Base-by-base conservation (phyloP, 2,329 filamentous ascomycete species). In the Thelonectria olida region DNA sequence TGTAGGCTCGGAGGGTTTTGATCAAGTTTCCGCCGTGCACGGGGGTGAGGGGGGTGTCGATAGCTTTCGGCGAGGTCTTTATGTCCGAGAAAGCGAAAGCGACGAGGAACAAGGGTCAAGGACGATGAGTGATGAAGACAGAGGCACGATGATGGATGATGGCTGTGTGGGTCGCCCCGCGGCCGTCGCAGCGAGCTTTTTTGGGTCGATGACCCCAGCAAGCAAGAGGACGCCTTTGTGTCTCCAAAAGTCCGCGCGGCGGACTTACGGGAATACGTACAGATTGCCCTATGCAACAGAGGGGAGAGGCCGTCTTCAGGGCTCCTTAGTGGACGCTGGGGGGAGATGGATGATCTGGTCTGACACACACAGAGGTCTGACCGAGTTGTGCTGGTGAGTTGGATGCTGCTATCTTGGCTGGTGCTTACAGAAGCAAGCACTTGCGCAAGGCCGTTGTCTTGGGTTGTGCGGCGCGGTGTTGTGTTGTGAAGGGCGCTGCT, bases 61-160 rank as follows among this genome's bases (percentile, higher is more conserved):
- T 71, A 75, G 63, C 58, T 48, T 68, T 77, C 75, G 75, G 76
- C 72, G 66, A 70, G 70, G 69, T 77, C 67, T 74, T 78, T 79
- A 78, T 79, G 76, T 79, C 77, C 78, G 78, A 79, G 75, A 69
- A 65, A 60, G 72, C 72, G 72, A 73, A 71, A 59, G 63, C 50
- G 62, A 61, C 55, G 52, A 47, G 54, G 54, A 57, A 56, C 63
- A 67, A 56, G 64, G 68, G 66, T 47, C 44, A 27, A 45, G 53
- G 57, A 45, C 34, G 50, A 39, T 7, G 36, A n/a, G n/a, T n/a
- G 36, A 39, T 15, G 36, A 39, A 7, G 15, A 17, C 13, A 13
- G 38, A 22, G 5, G 38, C 5, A 42, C 5, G 38, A 42, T 42
- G 38, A 42, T 55, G 54, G n/a, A 36, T 62, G 50, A 59, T 64